phyloP scores from a whole-genome alignment of 805 yeast genomes.

The Blastobotrys muscicola region DNA sequence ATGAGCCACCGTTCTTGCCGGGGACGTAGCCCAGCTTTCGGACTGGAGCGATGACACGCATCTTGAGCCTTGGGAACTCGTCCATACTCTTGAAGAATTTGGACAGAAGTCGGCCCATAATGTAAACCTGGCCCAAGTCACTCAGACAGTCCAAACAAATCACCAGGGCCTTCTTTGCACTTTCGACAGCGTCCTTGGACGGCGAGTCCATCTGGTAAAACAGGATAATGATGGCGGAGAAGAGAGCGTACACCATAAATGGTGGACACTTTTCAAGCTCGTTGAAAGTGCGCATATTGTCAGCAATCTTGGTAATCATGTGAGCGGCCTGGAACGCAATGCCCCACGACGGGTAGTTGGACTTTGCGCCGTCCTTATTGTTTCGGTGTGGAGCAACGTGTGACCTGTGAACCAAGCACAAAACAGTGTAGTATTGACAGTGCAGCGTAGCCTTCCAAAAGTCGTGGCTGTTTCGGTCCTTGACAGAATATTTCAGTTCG shows the following conservation, averaged over 20 bases:
- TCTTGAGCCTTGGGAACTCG: slow-evolving; percentile 17
- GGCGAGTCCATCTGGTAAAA: slow-evolving; percentile 52
- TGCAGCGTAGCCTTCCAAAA: slow-evolving; percentile 51
- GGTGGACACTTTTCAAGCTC: slow-evolving; percentile 48
- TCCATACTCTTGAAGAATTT: slow-evolving; percentile 37
- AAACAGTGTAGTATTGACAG: slow-evolving; percentile 62
- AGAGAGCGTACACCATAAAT: slow-evolving; percentile 47
- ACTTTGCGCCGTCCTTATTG: slow-evolving; percentile 1
- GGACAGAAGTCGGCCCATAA: slow-evolving; percentile 43
- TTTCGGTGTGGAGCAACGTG: slow-evolving; percentile 36
- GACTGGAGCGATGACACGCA: slow-evolving; percentile 10
- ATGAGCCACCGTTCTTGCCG: not conserved
- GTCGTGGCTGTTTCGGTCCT: slow-evolving; percentile 43
- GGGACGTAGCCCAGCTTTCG: too few relatives aligned
- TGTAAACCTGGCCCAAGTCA: slow-evolving; percentile 41
- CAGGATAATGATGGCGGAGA: slow-evolving; percentile 60
- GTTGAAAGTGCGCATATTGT: slow-evolving; percentile 41
- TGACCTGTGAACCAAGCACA: slow-evolving; percentile 62
- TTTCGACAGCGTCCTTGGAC: slow-evolving; percentile 28
- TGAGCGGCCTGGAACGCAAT: slow-evolving; percentile 76
- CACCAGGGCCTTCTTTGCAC: slow-evolving; percentile 30
- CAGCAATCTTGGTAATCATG: slow-evolving; percentile 56
- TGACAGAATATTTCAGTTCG: slow-evolving; percentile 51
- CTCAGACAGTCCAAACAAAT: slow-evolving; percentile 29
- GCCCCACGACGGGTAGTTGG: slow-evolving; percentile 60